Percentiles rank a stretch among this genome's conserved stretches.
Conservation (phyloP, 441 rosid genomes). For the Pelargonium myrrhifolium region DNA sequence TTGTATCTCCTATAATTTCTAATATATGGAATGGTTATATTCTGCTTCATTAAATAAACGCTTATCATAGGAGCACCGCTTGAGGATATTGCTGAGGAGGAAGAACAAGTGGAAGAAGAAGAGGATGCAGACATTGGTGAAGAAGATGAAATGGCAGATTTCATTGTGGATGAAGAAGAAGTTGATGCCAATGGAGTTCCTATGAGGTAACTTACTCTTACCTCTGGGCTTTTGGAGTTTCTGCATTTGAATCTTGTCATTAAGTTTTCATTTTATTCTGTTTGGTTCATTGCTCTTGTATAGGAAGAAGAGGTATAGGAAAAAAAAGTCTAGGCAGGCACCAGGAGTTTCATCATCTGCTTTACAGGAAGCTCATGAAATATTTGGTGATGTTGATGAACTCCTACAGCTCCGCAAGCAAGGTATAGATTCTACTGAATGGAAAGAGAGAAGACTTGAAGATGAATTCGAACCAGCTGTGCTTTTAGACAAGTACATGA, state of each 20-base stretch:
- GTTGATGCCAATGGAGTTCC: constrained; percentile 59
- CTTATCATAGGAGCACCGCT: constrained; percentile 41
- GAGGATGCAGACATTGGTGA: constrained; percentile 82
- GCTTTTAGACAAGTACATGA: constrained; percentile 90
- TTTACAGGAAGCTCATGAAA: constrained; percentile 77
- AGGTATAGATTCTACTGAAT: constrained; percentile 54
- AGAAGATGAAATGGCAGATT: constrained; percentile 96
- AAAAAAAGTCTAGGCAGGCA: constrained; percentile 66
- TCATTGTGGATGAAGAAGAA: constrained; percentile 84
- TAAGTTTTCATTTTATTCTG: background rate
- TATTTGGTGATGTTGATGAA: constrained; percentile 86
- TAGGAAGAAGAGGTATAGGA: constrained; percentile 51
- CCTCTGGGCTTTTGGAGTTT: background rate
- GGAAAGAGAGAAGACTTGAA: constrained; percentile 67
- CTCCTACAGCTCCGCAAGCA: constrained; percentile 57
- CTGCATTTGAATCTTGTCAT: background rate
- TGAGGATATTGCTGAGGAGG: constrained; percentile 90
- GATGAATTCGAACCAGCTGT: constrained; percentile 87
- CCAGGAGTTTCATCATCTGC: constrained; percentile 66
- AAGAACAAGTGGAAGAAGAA: constrained; percentile 65
- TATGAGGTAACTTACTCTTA: constrained; percentile 34
- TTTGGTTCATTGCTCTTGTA: constrained; percentile 16
- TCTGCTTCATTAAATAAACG: constrained; percentile 18
- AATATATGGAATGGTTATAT: constrained; percentile 9
- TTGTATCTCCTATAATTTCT: constrained; percentile 1